Percentiles rank a stretch among this genome's conserved stretches.
Conservation (phyloP, 495 filamentous ascomycete species). For the Aspergillus bridgeri region DNA sequence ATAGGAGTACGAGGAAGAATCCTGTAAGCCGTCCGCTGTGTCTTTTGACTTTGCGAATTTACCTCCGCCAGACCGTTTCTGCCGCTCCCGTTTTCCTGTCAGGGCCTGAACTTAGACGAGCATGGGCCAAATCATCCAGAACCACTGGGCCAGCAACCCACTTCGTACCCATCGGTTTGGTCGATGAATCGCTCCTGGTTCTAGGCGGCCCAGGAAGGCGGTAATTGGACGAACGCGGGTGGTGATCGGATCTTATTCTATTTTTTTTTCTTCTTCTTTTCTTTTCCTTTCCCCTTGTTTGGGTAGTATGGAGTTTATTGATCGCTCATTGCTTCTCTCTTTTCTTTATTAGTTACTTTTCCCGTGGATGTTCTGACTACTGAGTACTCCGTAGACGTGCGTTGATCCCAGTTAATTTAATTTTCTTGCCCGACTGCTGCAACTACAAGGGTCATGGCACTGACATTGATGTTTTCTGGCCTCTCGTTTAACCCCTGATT, state of each 20-base stretch:
- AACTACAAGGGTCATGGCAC: not conserved
- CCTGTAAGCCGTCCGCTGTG: not conserved
- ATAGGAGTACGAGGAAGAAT: not conserved
- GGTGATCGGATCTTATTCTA: slow-evolving; percentile 6
- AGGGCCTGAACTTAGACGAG: slow-evolving; percentile 24
- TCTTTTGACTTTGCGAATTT: slow-evolving; percentile 12
- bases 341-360: not conserved
- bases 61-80: slow-evolving; percentile 22
- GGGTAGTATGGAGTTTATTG: slow-evolving; percentile 2
- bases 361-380: no score
- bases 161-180: slow-evolving; percentile 1
- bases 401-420: slow-evolving; percentile 5
- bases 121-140: slow-evolving; percentile 19
- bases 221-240: not conserved
- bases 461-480: not conserved
- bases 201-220: no score
- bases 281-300: slow-evolving; percentile 1
- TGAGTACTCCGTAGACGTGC: not conserved
- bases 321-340: not conserved
- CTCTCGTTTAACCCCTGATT: not conserved
- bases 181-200: slow-evolving; percentile 13
- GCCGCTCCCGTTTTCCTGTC: slow-evolving; percentile 28
- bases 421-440: not conserved
- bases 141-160: not conserved
- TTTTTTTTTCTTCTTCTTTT: slow-evolving; percentile 6